Conservation (phyloP, 129 eudicot species). For the Scalesia atractyloides region DNA sequence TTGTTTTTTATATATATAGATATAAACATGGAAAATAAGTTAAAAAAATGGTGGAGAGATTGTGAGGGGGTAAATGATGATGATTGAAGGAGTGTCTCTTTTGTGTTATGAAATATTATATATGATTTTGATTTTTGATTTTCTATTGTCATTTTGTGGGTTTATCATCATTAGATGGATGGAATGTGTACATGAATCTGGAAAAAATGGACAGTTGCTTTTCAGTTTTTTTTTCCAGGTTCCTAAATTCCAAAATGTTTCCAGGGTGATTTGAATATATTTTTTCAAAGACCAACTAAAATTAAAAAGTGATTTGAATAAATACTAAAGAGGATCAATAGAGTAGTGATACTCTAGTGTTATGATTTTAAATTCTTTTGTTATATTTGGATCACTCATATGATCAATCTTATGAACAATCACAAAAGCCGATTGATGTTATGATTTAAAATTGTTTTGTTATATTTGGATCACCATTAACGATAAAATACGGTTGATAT, state of each 20-base stretch:
- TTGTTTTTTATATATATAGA: conserved; percentile 4
- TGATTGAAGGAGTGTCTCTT: conserved; percentile 18
- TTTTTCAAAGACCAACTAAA: no score
- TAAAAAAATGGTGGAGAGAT: conserved; percentile 4
- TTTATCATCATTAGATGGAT: conserved; percentile 25
- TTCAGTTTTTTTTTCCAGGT: neutral
- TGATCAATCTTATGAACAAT: no score
- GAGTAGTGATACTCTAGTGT: no score
- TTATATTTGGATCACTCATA: no score
- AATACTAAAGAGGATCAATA: no score
- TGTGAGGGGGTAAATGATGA: neutral
- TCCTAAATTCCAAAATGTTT: conserved; percentile 37
- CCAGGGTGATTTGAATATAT: conserved; percentile 2
- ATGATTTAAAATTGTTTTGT: no score
- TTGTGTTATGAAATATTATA: conserved; percentile 13
- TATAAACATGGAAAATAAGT: conserved; percentile 1
- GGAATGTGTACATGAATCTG: conserved; percentile 33
- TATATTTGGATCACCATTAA: no score
- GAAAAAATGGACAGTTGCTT: conserved; percentile 12
- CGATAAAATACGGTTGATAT: no score
- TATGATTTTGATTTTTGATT: conserved; percentile 22
- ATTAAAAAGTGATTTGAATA: neutral
- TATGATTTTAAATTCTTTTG: no score
- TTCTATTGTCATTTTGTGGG: conserved; percentile 31
- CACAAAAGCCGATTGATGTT: no score